Base-by-base conservation (phyloP, 495 filamentous ascomycete species). In the Penicillium robsamsonii region DNA sequence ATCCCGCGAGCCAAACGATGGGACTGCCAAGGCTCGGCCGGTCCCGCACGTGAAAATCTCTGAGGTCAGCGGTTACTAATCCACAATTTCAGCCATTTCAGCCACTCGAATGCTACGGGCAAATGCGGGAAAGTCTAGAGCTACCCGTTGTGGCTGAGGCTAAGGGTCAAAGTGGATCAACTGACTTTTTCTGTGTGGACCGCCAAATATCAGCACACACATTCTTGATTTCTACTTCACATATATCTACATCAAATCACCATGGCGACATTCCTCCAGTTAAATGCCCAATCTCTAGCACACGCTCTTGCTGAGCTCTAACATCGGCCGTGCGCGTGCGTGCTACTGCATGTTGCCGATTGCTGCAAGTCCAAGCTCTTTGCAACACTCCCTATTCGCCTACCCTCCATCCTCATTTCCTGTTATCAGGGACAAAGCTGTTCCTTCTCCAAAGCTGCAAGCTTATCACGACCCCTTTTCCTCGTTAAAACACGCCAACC, bases 231-330 rank as follows among this genome's bases (percentile, higher is more conserved):
- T 51, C 41, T 56, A 29, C 47, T 33, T 50, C n/a, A 48, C 18
- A 31, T 30, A 50, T 30, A 37, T 40, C 47, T 35, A 13, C 42
- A 11, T 22, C 40, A 27, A 27, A 56, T 57, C 49, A 47, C 49
- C 37, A 65, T 63, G 55, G 33, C 58, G 20, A 42, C 43, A n/a
- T 55, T 58, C 65, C 57, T 68, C 65, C 65, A 68, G 57, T 63
- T 37, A 68, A 56, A 66, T 59, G 55, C 58, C 59, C 38, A 40
- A 18, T 60, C 41, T 56, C 38, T 67, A 54, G 47, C 67, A 69
- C 62, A 65, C 64, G 53, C 57, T 58, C 42, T 49, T 10, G 20
- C 20, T 54, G 50, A 57, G 53, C 67, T 54, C 51, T 65, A 67
- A 60, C 59, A 63, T 30, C 47, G 60, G 49, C 40, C 11, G 48